phyloP scores from a whole-genome alignment of 441 rosid species.

The Brassica hybrid region DNA sequence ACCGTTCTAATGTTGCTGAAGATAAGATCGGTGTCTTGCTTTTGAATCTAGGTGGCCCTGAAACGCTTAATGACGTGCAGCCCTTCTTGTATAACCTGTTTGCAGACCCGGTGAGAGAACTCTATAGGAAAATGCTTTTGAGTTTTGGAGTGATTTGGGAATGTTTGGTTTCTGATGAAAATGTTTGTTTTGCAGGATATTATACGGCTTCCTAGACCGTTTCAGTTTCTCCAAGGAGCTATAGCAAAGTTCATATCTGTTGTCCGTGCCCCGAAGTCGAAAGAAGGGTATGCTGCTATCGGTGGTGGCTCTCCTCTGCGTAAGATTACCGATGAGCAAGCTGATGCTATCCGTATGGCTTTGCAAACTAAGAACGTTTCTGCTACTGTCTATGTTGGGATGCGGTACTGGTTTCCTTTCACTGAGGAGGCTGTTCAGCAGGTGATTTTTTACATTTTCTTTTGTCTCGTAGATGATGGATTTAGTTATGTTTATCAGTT shows the following conservation, averaged over 20 bases:
- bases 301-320: constrained; percentile 98
- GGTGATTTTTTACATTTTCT: constrained; percentile 45
- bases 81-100: constrained; percentile 91
- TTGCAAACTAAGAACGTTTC: constrained; percentile 64
- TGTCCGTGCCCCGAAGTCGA: constrained; percentile 86
- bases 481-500: constrained; percentile 9
- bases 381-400: constrained; percentile 78
- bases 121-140: not conserved
- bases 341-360: constrained; percentile 67
- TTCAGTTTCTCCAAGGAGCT: constrained; percentile 82
- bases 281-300: constrained; percentile 95
- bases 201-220: constrained; percentile 81
- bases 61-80: constrained; percentile 87
- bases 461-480: too few relatives aligned
- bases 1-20: constrained; percentile 46
- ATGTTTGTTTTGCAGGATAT: constrained; percentile 63
- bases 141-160: not conserved
- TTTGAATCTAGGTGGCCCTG: constrained; percentile 96
- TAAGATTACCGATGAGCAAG: constrained; percentile 90
- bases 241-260: constrained; percentile 82
- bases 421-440: constrained; percentile 92
- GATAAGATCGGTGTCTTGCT: constrained; percentile 86
- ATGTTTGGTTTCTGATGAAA: not conserved
- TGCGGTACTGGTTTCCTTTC: constrained; percentile 95
- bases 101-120: constrained; percentile 85